Evolutionary conservation across 805 yeast species (phyloP).

Genomic region (Starmerella sirachaensis): DNA sequence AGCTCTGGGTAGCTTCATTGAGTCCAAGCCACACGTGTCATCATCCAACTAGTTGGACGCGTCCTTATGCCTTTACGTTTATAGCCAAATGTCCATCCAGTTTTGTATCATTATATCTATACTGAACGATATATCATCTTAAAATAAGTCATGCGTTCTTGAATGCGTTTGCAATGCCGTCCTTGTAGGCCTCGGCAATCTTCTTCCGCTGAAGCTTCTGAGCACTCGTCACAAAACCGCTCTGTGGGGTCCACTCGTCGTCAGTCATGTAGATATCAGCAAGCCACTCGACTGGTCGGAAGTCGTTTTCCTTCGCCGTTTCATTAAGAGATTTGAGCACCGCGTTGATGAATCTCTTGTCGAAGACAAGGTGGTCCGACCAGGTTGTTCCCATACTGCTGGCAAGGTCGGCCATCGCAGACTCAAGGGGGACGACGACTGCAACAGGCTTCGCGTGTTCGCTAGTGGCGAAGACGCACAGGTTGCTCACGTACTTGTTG

Average conservation of each 20-base stretch:
- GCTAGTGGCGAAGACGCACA: constrained; percentile 89
- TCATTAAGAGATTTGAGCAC: constrained; percentile 49
- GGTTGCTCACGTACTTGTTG: constrained; percentile 57
- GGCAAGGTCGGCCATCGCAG: constrained; percentile 48
- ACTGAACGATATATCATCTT: neutral
- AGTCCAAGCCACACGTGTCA: neutral
- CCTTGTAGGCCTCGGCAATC: constrained; percentile 59
- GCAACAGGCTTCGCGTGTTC: constrained; percentile 84
- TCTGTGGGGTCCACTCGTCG: constrained; percentile 97
- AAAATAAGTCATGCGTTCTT: constrained; percentile 18
- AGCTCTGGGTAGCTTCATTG: constrained; percentile 39
- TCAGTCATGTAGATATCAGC: constrained; percentile 67
- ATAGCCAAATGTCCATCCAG: neutral
- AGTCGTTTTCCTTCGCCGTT: constrained; percentile 72
- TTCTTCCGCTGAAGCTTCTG: constrained; percentile 91
- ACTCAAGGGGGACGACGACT: constrained; percentile 71
- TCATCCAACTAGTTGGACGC: no score
- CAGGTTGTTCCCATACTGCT: constrained; percentile 43
- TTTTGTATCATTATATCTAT: neutral
- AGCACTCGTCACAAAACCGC: constrained; percentile 86
- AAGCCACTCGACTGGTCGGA: constrained; percentile 73
- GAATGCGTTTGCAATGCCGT: constrained; percentile 58
- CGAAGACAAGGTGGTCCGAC: constrained; percentile 39
- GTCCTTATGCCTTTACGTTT: no score
- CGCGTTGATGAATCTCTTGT: constrained; percentile 43